Conservation (phyloP, 495 filamentous ascomycete genomes). For the Parachaetomium inaequale region DNA sequence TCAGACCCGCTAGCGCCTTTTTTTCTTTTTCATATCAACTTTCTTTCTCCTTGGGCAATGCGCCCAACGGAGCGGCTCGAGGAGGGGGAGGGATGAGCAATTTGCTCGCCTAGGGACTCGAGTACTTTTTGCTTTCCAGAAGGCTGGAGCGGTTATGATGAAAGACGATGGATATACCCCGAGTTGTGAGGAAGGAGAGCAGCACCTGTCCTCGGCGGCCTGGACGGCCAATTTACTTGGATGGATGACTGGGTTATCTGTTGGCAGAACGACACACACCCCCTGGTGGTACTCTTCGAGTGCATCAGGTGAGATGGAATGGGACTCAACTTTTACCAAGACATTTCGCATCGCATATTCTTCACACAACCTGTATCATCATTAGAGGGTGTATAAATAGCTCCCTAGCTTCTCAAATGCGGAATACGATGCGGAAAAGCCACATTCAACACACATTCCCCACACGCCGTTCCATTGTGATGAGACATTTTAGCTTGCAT, state of each 20-base stretch:
- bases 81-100: background rate
- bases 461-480: background rate
- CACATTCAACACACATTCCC: background rate
- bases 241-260: background rate
- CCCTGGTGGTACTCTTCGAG: background rate
- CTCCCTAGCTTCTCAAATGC: background rate
- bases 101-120: background rate
- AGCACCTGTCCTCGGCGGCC: background rate
- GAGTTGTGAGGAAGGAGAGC: conserved; percentile 4
- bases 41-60: conserved; percentile 1
- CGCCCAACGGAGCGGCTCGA: background rate
- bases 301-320: background rate
- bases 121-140: background rate
- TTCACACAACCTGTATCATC: conserved; percentile 1
- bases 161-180: conserved; percentile 33
- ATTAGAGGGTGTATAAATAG: background rate
- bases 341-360: background rate
- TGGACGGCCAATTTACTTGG: background rate
- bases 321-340: background rate
- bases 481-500: conserved; percentile 6
- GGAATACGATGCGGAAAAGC: background rate
- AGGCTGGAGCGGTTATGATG: conserved; percentile 10
- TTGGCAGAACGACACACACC: background rate
- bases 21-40: background rate
- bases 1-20: background rate